Evolutionary conservation across 768 basidiomycete species (phyloP), one percentile per base, ranked within the genome.

Genomic region (Phaffia tasmanica): DNA sequence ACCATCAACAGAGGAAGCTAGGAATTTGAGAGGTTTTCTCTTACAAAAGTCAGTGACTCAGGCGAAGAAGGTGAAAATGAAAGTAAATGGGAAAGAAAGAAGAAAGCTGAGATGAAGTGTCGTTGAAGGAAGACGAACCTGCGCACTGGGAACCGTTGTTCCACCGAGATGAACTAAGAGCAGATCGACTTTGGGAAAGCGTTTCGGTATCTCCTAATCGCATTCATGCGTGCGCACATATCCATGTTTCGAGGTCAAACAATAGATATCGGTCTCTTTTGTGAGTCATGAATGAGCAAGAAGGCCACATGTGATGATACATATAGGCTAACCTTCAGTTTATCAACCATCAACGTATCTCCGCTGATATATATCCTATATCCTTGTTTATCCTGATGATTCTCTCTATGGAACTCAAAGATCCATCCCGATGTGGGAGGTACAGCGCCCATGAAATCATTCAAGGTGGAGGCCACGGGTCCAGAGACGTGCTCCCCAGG

Each of bases 111-210:
- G 21, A 9, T 0, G 46, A 48, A 19, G 47, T 19, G 4, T 23
- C n/a, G 59, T 5, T 4, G 46, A 49, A 49, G 30, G 2, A 48
- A 29, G 7, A 11, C 46, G 47, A 61, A 49, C n/a, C 21, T 19
- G 59, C 21, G 14, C 16, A 11, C 25, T 21, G 1, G n/a, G 59
- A 27, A 7, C 23, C 2, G 18, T 48, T 1, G 59, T 78, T 16
- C 76, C 76, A 9, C 77, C 76, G 5, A 77, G 71, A 60, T 77
- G 75, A 30, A 76, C 70, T 5, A 77, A 59, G 64, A 75, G 68
- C 19, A 77, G 71, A 65, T 77, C 73, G 57, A 78, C 72, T 27
- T 75, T 69, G 2, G 75, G 74, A 69, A 74, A 76, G 32, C 72
- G 71, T 55, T 72, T 56, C 8, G 74, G 77, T 8, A 78, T 75